Base-by-base conservation (phyloP, 257 asterid species). In the Solanum pinnatisectum region DNA sequence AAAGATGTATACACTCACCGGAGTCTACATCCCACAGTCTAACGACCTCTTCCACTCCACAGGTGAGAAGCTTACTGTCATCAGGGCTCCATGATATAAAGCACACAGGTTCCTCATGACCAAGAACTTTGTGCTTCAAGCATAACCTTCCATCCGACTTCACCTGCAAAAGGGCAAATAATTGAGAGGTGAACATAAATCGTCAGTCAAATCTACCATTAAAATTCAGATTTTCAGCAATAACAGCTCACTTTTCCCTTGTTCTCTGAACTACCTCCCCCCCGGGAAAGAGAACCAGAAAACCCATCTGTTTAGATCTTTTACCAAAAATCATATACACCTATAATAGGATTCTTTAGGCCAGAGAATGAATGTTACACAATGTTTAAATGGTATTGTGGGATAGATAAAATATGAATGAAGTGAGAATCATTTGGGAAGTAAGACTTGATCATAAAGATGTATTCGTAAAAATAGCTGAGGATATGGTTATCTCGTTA, bases 31-130 rank as follows among this genome's bases (percentile, higher is more conserved):
- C 98, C 99, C 99, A 97, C 70, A 96, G 92, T 89, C 95, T 91
- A 70, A 97, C 95, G n/a, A 89, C 88, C 90, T 97, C 98, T 84
- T 97, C 99, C 84, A 83, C 91, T 87, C 98, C 99, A 91, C 99
- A 95, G 33, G 98, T 97, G 37, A 97, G 98, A 78, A 97, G 90
- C 88, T 97, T 96, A 40, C 77, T 82, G 87, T 96, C 93, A 88
- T 94, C 95, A 22, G 95, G 98, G 91, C 95, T 93, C 99, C 99
- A 97, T 30, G 98, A 92, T 77, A 96, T 91, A 88, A 88, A 94
- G 84, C 93, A 92, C 85, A 94, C 98, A 9, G 99, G 95, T 87
- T 92, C 94, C 79, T 90, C 93, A 89, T 96, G 99, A 76, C 95
- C 96, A 10, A 89, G 59, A 90, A 95, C 88, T 87, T 87, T 90